Base-by-base conservation (phyloP, 306 rosid genomes). In the Carpinus viminea region DNA sequence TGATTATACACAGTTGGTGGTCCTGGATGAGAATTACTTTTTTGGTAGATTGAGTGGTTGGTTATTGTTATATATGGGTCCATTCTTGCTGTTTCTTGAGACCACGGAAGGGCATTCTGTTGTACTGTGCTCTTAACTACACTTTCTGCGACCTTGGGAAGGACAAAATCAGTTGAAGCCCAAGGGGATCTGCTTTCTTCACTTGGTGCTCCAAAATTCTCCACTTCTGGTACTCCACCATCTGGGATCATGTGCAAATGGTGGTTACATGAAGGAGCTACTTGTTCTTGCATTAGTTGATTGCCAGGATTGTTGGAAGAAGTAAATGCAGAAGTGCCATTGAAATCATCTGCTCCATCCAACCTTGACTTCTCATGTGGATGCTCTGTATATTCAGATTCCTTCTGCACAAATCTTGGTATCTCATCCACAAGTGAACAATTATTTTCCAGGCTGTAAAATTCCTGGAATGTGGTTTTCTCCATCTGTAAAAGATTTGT, bases 111-210 rank as follows among this genome's bases (percentile, higher is more conserved):
- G 55, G 59, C 77, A 78, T 47, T 65, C 75, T 84, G 89, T 82
- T 82, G 69, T 74, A 61, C 74, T 48, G 80, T 53, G 68, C 68
- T 64, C 77, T 80, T 74, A 74, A 73, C 87, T 18, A 62, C 52
- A 75, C 70, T 70, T 78, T 75, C 81, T 74, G 74, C 84, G 47
- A 52, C 85, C 56, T 73, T 70, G 46, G 45, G 73, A 57, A 79
- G 74, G 74, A 48, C 72, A 73, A 89, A 74, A 80, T 72, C 80
- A 56, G 74, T 81, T 73, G 88, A 86, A 72, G 79, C 85, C 87
- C 86, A 85, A 71, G 89, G 83, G 53, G 87, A 79, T 56, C 65
- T 80, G 85, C 85, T 83, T 72, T 85, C 92, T 59, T 83, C 87
- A 77, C 92, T 85, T 47, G 83, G 75, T 76, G 82, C 74, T 85